phyloP scores from a whole-genome alignment of 192 early-diverging fungal genomes.

The Coemansia sp. region DNA sequence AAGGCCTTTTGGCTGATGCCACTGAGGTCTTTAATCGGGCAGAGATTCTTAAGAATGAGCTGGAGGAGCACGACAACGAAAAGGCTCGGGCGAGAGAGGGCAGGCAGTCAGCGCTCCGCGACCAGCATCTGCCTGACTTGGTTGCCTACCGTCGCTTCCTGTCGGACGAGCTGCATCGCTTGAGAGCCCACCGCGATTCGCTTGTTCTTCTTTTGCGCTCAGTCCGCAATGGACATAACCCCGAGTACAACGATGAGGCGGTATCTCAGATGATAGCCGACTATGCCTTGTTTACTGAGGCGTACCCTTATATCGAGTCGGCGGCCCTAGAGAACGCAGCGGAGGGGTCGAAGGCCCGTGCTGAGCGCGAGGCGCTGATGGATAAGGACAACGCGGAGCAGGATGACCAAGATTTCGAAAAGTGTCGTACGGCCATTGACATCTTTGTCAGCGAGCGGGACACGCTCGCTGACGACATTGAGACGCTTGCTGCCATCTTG shows the following conservation, averaged over 20 bases:
- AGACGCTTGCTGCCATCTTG: constrained; percentile 21
- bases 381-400: constrained; percentile 29
- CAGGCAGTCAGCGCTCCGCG: constrained; percentile 29
- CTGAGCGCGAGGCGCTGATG: constrained; percentile 31
- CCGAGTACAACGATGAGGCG: constrained; percentile 75
- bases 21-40: constrained; percentile 29
- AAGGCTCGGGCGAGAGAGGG: constrained; percentile 12
- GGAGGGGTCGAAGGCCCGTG: constrained; percentile 36
- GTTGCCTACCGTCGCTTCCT: constrained; percentile 32
- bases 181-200: constrained; percentile 34
- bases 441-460: constrained; percentile 35
- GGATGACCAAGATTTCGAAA: constrained; percentile 38
- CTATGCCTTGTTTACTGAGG: constrained; percentile 65
- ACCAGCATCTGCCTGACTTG: constrained; percentile 27
- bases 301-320: constrained; percentile 45
- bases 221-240: constrained; percentile 70
- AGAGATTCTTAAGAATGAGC: constrained; percentile 25
- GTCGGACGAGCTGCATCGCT: constrained; percentile 22
- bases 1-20: constrained; percentile 12
- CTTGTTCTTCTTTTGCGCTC: constrained; percentile 35
- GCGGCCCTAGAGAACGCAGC: constrained; percentile 40
- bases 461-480: constrained; percentile 28
- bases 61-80: constrained; percentile 25
- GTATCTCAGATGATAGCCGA: constrained; percentile 64
- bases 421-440: constrained; percentile 25